Percentiles rank a stretch among this genome's conserved stretches.
These are phyloP conservation scores for Skeletonema potamos DNA, from an alignment of 108 stramenopile genomes.

Conservation along the genomic window DNA sequence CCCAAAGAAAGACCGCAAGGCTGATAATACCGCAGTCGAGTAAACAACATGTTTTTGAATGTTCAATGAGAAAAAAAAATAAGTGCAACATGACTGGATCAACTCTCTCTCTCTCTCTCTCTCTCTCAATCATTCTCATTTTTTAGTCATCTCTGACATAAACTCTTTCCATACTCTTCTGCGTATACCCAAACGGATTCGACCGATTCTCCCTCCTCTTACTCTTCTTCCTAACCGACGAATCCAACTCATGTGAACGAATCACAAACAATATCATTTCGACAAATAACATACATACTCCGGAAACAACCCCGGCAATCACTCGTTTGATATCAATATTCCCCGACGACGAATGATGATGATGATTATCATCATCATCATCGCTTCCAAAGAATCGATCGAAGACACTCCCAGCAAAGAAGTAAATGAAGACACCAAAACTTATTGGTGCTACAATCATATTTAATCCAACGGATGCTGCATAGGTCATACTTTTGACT, in stretches of 20 bases:
- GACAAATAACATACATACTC: slow-evolving; percentile 81
- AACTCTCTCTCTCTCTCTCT: background rate
- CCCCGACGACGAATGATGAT: no score
- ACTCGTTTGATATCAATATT: slow-evolving; percentile 63
- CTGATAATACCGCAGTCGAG: background rate
- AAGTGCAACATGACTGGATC: background rate
- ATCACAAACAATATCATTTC: slow-evolving; percentile 91
- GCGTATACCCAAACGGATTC: slow-evolving; percentile 56
- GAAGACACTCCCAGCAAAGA: slow-evolving; percentile 70
- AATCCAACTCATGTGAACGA: slow-evolving; percentile 79
- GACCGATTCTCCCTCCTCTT: slow-evolving; percentile 50
- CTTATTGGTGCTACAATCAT: slow-evolving; percentile 87
- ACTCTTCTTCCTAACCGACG: slow-evolving; percentile 58
- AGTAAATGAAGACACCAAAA: slow-evolving; percentile 85
- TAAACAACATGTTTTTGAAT: background rate
- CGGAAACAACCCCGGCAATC: slow-evolving; percentile 74
- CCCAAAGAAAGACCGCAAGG: background rate
- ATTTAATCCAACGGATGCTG: slow-evolving; percentile 78
- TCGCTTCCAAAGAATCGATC: slow-evolving; percentile 46
- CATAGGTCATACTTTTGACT: slow-evolving; percentile 80
- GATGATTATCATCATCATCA: background rate
- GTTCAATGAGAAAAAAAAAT: background rate
- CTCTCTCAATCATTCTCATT: background rate
- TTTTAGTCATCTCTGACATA: slow-evolving; percentile 24
- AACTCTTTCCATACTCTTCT: slow-evolving; percentile 21